Conservation (phyloP, 257 asterid genomes). For the Solanum bukasovii region DNA sequence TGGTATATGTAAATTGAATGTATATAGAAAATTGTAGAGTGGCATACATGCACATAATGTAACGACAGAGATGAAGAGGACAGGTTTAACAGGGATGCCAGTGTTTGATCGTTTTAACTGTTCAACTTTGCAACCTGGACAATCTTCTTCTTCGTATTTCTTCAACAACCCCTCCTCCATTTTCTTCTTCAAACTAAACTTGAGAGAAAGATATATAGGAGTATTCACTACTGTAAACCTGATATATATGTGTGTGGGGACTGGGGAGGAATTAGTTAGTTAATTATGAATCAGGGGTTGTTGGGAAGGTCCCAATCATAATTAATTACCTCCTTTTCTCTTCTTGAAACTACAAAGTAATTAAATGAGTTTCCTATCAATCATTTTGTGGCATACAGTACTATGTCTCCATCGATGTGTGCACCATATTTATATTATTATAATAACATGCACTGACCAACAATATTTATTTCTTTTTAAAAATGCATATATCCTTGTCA, state of each 20-base stretch:
- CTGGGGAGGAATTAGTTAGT: neutral
- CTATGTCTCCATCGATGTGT: neutral
- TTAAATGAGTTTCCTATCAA: neutral
- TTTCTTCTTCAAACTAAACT: neutral
- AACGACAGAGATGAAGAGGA: constrained; percentile 30
- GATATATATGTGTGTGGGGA: neutral
- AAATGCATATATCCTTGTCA: too few relatives aligned
- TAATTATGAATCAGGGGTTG: neutral
- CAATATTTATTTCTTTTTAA: neutral
- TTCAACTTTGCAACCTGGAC: constrained; percentile 39
- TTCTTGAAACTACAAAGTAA: too few relatives aligned
- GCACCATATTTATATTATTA: neutral
- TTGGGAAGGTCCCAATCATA: neutral
- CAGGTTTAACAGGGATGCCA: constrained; percentile 36
- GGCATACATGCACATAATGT: constrained; percentile 11
- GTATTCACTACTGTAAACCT: neutral
- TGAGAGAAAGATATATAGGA: neutral
- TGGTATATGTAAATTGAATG: neutral
- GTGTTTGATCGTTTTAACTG: constrained; percentile 10
- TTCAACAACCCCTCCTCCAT: neutral
- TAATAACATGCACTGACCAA: neutral
- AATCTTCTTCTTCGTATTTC: neutral
- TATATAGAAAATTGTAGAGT: neutral
- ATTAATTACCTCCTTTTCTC: too few relatives aligned
- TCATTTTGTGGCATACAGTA: neutral